These are phyloP conservation scores for Pichia deserticola DNA, from an alignment of 805 yeast species.

Conservation along the genomic window DNA sequence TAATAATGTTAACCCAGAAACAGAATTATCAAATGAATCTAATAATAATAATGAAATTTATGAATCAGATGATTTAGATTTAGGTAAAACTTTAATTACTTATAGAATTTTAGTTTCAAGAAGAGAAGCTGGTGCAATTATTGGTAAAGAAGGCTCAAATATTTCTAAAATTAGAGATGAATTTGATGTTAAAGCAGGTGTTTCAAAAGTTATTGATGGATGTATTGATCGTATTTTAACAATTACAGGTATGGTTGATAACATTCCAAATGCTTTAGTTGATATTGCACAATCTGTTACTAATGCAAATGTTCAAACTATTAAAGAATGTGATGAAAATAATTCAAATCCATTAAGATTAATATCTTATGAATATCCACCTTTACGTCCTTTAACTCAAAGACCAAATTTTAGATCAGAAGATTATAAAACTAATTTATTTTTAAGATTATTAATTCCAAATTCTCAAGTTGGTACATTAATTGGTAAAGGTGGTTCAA, in stretches of 20 bases:
- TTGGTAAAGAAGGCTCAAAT: constrained; percentile 76
- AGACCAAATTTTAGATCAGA: constrained; percentile 45
- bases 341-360: constrained; percentile 27
- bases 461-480: constrained; percentile 84
- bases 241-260: constrained; percentile 63
- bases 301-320: constrained; percentile 30
- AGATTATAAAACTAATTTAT: constrained; percentile 44
- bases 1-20: too few relatives aligned
- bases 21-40: too few relatives aligned
- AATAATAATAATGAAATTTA: neutral
- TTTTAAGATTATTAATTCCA: constrained; percentile 67
- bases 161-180: constrained; percentile 69
- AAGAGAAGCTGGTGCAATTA: constrained; percentile 84
- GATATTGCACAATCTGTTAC: constrained; percentile 61
- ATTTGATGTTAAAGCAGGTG: constrained; percentile 79
- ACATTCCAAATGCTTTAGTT: constrained; percentile 62
- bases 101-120: constrained; percentile 65
- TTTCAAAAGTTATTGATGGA: constrained; percentile 71
- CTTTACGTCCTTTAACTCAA: constrained; percentile 50
- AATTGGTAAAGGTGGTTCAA: constrained; percentile 75
- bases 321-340: constrained; percentile 16
- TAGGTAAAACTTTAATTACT: constrained; percentile 27
- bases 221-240: constrained; percentile 79
- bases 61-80: constrained; percentile 15
- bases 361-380: constrained; percentile 44